Evolutionary conservation across 768 basidiomycete species (phyloP).

Genomic region (Amanita polypyramis): DNA sequence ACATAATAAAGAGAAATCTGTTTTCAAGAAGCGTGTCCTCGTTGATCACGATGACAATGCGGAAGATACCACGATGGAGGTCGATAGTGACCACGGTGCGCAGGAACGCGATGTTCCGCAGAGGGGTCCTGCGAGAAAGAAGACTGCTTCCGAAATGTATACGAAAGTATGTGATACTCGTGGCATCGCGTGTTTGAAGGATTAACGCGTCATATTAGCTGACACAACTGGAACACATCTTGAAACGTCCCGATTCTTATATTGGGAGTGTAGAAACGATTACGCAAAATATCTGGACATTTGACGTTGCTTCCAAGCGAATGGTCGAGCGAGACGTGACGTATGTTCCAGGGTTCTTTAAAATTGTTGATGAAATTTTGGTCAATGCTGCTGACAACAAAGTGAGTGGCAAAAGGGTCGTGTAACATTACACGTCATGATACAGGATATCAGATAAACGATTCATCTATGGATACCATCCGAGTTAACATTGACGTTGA

Average conservation of each 20-base stretch:
- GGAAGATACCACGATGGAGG: slow-evolving; percentile 33
- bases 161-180: slow-evolving; percentile 51
- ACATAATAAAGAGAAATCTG: slow-evolving; percentile 38
- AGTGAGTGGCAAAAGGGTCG: slow-evolving; percentile 33
- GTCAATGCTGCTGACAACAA: slow-evolving; percentile 99
- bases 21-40: slow-evolving; percentile 61
- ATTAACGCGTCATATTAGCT: slow-evolving; percentile 40
- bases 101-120: slow-evolving; percentile 25
- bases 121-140: slow-evolving; percentile 48
- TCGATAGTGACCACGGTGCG: slow-evolving; percentile 28
- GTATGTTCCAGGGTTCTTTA: slow-evolving; percentile 97
- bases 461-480: slow-evolving; percentile 81
- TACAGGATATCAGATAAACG: slow-evolving; percentile 62
- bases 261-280: slow-evolving; percentile 92
- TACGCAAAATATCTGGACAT: slow-evolving; percentile 89
- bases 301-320: slow-evolving; percentile 71
- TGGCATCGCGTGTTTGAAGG: background rate
- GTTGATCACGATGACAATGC: slow-evolving; percentile 56
- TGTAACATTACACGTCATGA: background rate
- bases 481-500: slow-evolving; percentile 84
- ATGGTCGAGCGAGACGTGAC: slow-evolving; percentile 78
- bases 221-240: slow-evolving; percentile 88
- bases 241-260: slow-evolving; percentile 89
- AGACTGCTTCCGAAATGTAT: slow-evolving; percentile 86
- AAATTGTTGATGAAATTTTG: slow-evolving; percentile 98